A percentile compares a stretch with the other conserved stretches of the same genome.
Evolutionary conservation across 495 filamentous ascomycete species (phyloP).

Genomic region (Bryoglossum gracile): DNA sequence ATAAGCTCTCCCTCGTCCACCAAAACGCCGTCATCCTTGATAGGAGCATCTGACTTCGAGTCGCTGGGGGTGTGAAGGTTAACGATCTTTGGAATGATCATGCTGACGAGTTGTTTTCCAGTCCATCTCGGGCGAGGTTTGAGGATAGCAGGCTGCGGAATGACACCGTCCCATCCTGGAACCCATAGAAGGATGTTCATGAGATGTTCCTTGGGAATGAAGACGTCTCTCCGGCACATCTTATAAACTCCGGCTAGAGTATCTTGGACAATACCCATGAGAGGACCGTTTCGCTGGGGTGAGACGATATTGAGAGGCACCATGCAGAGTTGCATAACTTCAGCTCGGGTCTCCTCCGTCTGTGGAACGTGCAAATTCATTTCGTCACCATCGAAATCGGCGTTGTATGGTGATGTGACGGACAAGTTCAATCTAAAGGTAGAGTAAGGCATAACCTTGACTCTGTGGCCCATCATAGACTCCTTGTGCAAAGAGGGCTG

Average conservation of each 20-base stretch:
- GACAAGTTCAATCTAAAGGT: constrained; percentile 96
- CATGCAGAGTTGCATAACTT: constrained; percentile 88
- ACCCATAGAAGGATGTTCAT: constrained; percentile 98
- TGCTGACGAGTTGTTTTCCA: constrained; percentile 95
- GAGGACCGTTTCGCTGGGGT: constrained; percentile 88
- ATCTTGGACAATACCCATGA: constrained; percentile 99
- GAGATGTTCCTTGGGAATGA: constrained; percentile 80
- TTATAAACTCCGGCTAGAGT: constrained; percentile 96
- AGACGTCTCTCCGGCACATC: constrained; percentile 85
- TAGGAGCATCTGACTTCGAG: constrained; percentile 48
- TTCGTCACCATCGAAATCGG: constrained; percentile 99
- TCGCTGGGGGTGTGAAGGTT: constrained; percentile 64
- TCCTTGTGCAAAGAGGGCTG: constrained; percentile 98
- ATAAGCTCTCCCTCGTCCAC: constrained; percentile 84
- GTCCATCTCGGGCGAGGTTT: constrained; percentile 93
- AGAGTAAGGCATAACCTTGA: constrained; percentile 96
- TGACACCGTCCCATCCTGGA: constrained; percentile 91
- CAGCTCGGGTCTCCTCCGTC: constrained; percentile 89
- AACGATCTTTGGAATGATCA: constrained; percentile 81
- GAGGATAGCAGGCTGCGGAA: constrained; percentile 83
- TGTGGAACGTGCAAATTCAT: constrained; percentile 99
- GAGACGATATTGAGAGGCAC: constrained; percentile 97
- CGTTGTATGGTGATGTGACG: constrained; percentile 97
- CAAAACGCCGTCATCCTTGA: constrained; percentile 72
- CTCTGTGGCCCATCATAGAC: constrained; percentile 99